Evolutionary conservation across 768 basidiomycete species (phyloP), one percentile per base, ranked within the genome.

Genomic region (Sarcomyxa edulis): DNA sequence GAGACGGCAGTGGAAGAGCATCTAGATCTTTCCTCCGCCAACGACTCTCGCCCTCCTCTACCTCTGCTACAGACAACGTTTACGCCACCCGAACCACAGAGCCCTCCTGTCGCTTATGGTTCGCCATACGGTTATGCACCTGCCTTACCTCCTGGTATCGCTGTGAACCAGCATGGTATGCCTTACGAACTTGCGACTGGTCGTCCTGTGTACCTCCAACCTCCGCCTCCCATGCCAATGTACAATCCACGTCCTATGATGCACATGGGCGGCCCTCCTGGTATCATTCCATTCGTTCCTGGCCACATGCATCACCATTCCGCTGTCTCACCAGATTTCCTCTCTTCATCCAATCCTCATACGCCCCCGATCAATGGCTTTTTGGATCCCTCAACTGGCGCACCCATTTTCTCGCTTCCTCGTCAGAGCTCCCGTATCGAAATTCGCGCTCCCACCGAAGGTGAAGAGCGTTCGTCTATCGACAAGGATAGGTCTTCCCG

Each of bases 111-210:
- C n/a, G 68, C 71, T 1, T 87, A 76, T 45, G 69, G 72, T n/a
- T 79, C 87, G 7, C 74, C 84, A 11, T 90, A 84, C 39, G 63
- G 64, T 2, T 85, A 76, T 54, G 65, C 69, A 5, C 58, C 69
- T 6, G 45, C 81, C 14, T 74, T 87, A n/a, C 80, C 85, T 3
- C 78, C 78, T 10, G 88, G 88, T 33, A 70, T 89, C 35, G 85
- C 72, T 10, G 61, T 88, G 52, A 80, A 79, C 47, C 74, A 78
- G 38, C 80, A 84, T 43, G 88, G 88, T 22, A 70, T 87, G 63
- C 69, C 85, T n/a, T 90, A 81, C 53, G 88, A 91, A 57, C 54
- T 89, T 36, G 78, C 85, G 10, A 89, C 85, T 4, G 89, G 89
- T 27, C 85, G 84, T 26, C 76, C 85, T 8, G 80, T 91, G 23